Evolutionary conservation across 2,329 filamentous ascomycete genomes (phyloP), one percentile per base, ranked within the genome.

Genomic region (Aureobasidium lini): DNA sequence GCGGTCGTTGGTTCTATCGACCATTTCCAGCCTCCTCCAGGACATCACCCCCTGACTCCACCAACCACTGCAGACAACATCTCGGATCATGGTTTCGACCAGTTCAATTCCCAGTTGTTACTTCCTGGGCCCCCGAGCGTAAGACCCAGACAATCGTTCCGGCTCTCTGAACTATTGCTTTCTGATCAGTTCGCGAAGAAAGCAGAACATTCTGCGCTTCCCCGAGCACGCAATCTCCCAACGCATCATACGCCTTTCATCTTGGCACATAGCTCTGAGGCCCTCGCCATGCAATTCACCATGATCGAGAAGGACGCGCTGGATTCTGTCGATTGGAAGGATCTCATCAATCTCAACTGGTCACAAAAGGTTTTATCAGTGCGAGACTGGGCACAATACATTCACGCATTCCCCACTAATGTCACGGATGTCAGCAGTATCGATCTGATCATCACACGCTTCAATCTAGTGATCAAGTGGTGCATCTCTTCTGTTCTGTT

Each of bases 381-480:
- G 31, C 66, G 66, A 18, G 72, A 90, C 23, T 94, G 89, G 89
- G 89, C 93, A 10, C 86, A 90, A 44, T 93, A 91, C n/a, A 59
- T 61, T 29, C 62, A 57, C 31, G n/a, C 60, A n/a, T 23, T 48
- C n/a, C 13, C 60, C 23, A 36, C 68, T 77, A 93, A 42, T 84
- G 86, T 56, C 85, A 85, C 52, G 81, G 85, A 44, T 57, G 47
- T 53, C 16, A 59, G 57, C 48, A 89, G 89, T 13, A 87, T 94
- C 39, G 89, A 93, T 68, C 86, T 94, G 23, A 88, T 92, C 49
- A 89, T 93, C 70, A 88, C 89, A 8, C 86, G 89, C 50, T 94
- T 94, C 77, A 94, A 94, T 71, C 83, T 94, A 63, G 88, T 93
- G 76, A 89, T 92, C 62, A 93, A 93, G 71, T 94, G 89, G 89